A percentile compares a stretch with the other conserved stretches of the same genome.
Conservation (phyloP, 257 asterid genomes). For the Parsonsia alboflavescens region DNA sequence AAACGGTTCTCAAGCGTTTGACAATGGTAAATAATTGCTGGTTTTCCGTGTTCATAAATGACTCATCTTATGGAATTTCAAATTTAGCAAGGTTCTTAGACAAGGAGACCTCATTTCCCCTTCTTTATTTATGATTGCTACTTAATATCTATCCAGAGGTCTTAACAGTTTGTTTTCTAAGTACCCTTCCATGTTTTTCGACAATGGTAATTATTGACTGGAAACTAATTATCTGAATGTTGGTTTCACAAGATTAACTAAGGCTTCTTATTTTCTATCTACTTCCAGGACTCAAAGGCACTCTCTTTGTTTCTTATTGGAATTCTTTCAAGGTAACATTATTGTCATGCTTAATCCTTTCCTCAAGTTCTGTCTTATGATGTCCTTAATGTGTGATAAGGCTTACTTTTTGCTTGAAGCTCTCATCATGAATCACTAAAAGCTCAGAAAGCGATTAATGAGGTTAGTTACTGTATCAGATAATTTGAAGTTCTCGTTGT, state of each 20-base stretch:
- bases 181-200: slow-evolving; percentile 17
- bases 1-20: slow-evolving; percentile 83
- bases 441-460: slow-evolving; percentile 96
- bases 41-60: no score
- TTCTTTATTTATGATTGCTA: no score
- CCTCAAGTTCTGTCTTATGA: slow-evolving; percentile 9
- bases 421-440: slow-evolving; percentile 93
- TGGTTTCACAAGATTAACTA: slow-evolving; percentile 17
- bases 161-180: no score
- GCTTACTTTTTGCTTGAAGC: slow-evolving; percentile 42
- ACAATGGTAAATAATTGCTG: slow-evolving; percentile 29
- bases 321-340: slow-evolving; percentile 70
- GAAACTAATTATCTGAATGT: slow-evolving; percentile 1
- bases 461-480: slow-evolving; percentile 50
- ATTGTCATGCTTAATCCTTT: slow-evolving; percentile 19
- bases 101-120: no score
- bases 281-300: slow-evolving; percentile 75
- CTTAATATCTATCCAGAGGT: no score
- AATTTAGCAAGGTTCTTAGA: no score
- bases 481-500: slow-evolving; percentile 3
- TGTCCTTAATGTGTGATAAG: slow-evolving; percentile 1
- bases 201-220: slow-evolving; percentile 50
- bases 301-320: slow-evolving; percentile 90
- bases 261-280: slow-evolving; percentile 23
- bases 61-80: no score